Percentiles rank a stretch among this genome's conserved stretches.
phyloP scores from a whole-genome alignment of 768 basidiomycete species.

The Russula compacta region DNA sequence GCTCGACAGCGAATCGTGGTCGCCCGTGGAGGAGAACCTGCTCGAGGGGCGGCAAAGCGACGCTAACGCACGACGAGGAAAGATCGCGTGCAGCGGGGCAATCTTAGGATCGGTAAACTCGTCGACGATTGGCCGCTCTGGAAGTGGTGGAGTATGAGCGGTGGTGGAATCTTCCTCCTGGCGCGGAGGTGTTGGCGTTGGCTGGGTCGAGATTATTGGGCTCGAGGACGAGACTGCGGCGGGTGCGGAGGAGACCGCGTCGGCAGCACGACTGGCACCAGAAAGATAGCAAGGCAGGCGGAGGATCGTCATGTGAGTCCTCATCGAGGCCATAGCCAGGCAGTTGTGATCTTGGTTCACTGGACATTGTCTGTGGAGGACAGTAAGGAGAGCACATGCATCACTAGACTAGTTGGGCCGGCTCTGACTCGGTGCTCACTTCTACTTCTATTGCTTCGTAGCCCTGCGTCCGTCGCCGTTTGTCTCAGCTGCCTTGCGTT shows the following conservation, averaged over 20 bases:
- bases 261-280: neutral
- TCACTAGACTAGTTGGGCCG: neutral
- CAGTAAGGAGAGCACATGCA: neutral
- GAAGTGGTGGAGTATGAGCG: neutral
- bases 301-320: neutral
- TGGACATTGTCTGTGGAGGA: conserved; percentile 5
- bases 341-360: neutral
- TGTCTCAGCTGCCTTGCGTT: conserved; percentile 6
- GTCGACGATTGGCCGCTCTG: conserved; percentile 2
- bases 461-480: neutral
- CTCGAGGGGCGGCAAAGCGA: conserved; percentile 40
- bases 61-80: conserved; percentile 32
- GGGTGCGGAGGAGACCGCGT: neutral
- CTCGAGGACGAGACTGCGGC: neutral
- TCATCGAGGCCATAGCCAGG: conserved; percentile 14
- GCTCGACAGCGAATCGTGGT: conserved; percentile 38
- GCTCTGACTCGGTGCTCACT: neutral
- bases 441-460: neutral
- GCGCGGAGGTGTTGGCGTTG: neutral
- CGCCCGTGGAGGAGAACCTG: conserved; percentile 37
- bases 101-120: conserved; percentile 20
- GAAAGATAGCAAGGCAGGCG: neutral
- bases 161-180: neutral
- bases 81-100: conserved; percentile 18
- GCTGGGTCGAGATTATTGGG: neutral